Conservation (phyloP, 768 basidiomycete genomes). For the Podaxis rugospora region DNA sequence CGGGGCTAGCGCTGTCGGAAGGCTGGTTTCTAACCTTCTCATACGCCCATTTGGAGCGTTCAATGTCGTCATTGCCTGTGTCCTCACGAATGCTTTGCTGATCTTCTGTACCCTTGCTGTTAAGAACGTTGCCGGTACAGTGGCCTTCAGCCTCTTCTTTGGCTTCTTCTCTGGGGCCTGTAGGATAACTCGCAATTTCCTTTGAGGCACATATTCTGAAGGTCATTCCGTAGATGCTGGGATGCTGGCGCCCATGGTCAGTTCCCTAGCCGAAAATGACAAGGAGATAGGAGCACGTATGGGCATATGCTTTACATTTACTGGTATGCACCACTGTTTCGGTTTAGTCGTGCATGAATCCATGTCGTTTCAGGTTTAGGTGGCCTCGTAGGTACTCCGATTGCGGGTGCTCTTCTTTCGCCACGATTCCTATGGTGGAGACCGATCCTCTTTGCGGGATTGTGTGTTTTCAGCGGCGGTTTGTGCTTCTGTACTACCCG, state of each 20-base stretch:
- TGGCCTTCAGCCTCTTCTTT: constrained; percentile 35
- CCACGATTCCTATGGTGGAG: constrained; percentile 53
- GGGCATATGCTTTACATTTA: constrained; percentile 45
- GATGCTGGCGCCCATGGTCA: constrained; percentile 40
- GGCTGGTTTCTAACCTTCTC: constrained; percentile 40
- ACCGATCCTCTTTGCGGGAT: constrained; percentile 48
- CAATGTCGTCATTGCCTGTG: constrained; percentile 33
- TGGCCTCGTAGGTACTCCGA: constrained; percentile 42
- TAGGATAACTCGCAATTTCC: constrained; percentile 19
- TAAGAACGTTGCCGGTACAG: constrained; percentile 25
- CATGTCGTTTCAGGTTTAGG: neutral
- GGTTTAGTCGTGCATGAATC: neutral
- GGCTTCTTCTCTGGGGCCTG: constrained; percentile 46
- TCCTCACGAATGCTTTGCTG: constrained; percentile 26
- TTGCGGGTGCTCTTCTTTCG: constrained; percentile 53
- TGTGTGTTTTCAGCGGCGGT: constrained; percentile 27
- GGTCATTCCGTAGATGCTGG: constrained; percentile 28
- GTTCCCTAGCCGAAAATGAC: constrained; percentile 36
- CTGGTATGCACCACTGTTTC: constrained; percentile 27
- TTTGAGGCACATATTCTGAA: neutral
- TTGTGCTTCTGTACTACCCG: constrained; percentile 26
- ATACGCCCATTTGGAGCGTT: constrained; percentile 35
- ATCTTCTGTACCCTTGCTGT: constrained; percentile 42
- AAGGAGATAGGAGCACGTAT: constrained; percentile 54
- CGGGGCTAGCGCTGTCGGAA: constrained; percentile 42